Evolutionary conservation across 176 grass and related monocot species (phyloP).

Genomic region (Hordeum vulgare): DNA sequence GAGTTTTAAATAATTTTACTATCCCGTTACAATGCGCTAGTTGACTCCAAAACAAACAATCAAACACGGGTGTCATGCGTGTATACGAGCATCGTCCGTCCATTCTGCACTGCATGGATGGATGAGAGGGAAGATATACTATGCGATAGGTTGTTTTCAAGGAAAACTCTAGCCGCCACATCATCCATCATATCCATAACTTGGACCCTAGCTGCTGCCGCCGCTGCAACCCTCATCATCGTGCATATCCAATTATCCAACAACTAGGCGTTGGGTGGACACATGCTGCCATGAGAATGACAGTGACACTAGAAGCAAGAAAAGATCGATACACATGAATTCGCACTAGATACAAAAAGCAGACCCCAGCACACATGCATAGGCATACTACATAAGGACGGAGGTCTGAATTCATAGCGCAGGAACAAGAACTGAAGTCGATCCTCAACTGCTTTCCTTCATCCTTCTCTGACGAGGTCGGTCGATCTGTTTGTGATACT

Average conservation of each 20-base stretch:
- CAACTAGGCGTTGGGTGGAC: neutral
- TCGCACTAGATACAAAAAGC: neutral
- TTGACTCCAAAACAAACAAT: too few relatives aligned
- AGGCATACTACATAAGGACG: neutral
- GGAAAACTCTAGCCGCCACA: neutral
- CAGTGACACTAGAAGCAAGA: neutral
- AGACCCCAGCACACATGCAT: neutral
- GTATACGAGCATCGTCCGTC: too few relatives aligned
- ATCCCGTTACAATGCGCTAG: too few relatives aligned
- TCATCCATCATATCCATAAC: neutral
- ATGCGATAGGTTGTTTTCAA: neutral
- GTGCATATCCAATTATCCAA: neutral
- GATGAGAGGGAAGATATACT: neutral
- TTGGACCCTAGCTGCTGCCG: neutral
- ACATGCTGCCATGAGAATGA: neutral
- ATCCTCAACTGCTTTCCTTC: neutral
- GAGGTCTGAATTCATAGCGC: too few relatives aligned
- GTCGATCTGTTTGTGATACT: neutral
- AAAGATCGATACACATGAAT: neutral
- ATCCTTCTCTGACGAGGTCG: neutral
- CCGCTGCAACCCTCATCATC: neutral
- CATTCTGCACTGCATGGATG: neutral
- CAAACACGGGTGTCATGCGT: too few relatives aligned
- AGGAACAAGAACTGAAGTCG: neutral
- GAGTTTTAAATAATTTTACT: too few relatives aligned